Evolutionary conservation across 352 stramenopile genomes (phyloP).

Genomic region (Pelagophyceae sp.): DNA sequence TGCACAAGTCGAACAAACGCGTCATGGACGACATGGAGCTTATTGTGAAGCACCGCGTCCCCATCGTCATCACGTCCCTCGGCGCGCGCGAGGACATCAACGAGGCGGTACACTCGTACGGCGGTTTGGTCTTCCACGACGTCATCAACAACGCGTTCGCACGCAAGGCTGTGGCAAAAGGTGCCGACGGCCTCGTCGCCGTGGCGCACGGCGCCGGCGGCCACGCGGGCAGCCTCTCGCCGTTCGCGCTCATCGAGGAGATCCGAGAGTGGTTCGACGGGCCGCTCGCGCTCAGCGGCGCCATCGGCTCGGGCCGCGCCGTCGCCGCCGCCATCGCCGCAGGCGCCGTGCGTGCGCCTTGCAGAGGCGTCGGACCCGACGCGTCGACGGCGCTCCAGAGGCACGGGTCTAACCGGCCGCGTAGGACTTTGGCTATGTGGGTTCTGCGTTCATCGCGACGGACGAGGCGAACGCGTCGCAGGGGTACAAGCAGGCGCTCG

Average conservation of each 20-base stretch:
- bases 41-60: slow-evolving; percentile 5
- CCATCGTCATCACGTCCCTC: slow-evolving; percentile 14
- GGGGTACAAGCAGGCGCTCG: background rate
- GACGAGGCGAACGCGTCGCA: slow-evolving; percentile 12
- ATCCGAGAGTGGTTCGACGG: slow-evolving; percentile 10
- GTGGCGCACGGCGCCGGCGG: slow-evolving; percentile 1
- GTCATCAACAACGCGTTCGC: slow-evolving; percentile 10
- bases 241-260: slow-evolving; percentile 11
- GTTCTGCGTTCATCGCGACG: slow-evolving; percentile 6
- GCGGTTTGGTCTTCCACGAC: slow-evolving; percentile 1
- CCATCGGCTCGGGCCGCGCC: background rate
- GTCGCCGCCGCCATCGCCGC: slow-evolving; percentile 3
- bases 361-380: too few species aligned
- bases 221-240: slow-evolving; percentile 1
- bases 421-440: slow-evolving; percentile 14
- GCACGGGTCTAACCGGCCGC: too few species aligned
- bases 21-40: slow-evolving; percentile 6
- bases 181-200: slow-evolving; percentile 1
- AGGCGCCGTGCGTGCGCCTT: too few species aligned
- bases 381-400: too few species aligned
- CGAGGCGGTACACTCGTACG: slow-evolving; percentile 3
- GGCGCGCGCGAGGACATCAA: background rate
- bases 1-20: background rate
- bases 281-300: background rate
- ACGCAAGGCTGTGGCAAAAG: background rate